phyloP scores from a whole-genome alignment of 164 flowering plant genomes.

The Tinospora cordifolia region DNA sequence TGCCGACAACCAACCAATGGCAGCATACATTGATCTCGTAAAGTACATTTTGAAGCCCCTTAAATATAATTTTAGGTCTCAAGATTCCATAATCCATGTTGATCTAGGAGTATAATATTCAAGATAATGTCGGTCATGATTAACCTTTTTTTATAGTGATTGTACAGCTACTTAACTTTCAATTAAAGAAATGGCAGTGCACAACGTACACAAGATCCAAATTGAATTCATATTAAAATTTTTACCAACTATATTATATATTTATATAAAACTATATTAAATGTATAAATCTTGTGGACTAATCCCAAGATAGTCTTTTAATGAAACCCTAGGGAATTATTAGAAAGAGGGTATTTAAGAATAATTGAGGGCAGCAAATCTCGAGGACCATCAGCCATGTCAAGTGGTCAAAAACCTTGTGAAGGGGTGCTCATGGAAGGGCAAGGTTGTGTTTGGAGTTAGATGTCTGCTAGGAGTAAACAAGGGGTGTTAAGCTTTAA shows the following conservation, averaged over 20 bases:
- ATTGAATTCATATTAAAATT: neutral
- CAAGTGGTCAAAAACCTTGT: too few relatives aligned
- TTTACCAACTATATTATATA: neutral
- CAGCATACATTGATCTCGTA: neutral
- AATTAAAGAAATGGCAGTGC: neutral
- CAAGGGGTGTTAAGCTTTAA: neutral
- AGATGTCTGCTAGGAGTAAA: neutral
- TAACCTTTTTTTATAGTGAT: constrained; percentile 3
- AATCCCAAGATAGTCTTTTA: too few relatives aligned
- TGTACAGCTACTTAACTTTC: constrained; percentile 5
- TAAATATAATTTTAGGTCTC: neutral
- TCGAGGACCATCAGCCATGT: neutral
- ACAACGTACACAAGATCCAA: constrained; percentile 4
- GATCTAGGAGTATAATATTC: constrained; percentile 1
- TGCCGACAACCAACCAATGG: too few relatives aligned
- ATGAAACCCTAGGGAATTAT: neutral
- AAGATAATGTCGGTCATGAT: constrained; percentile 12
- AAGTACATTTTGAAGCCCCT: constrained; percentile 4
- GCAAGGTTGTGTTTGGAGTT: neutral
- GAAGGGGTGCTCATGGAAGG: neutral
- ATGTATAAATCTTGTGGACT: neutral
- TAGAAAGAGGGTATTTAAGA: neutral
- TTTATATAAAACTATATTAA: neutral
- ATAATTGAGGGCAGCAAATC: neutral
- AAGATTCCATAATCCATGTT: constrained; percentile 7